Evolutionary conservation across 108 stramenopile species (phyloP).

Genomic region (Nitzschia sp.): DNA sequence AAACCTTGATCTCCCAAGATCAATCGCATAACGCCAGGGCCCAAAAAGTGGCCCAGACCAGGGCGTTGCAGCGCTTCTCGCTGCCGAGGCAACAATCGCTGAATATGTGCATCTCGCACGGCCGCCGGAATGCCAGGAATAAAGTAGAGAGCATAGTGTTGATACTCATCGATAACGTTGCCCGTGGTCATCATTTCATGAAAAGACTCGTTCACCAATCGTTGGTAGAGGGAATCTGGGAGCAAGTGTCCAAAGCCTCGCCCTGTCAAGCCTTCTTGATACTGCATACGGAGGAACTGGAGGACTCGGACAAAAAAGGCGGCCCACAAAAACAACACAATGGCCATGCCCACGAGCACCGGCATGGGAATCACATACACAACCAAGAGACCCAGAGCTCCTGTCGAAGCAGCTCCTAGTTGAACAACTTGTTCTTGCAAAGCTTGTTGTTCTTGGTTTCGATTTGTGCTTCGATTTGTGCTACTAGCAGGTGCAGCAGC

Average conservation of each 20-base stretch:
- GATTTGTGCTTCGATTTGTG: too few relatives aligned
- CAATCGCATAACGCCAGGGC: constrained; percentile 38
- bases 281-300: constrained; percentile 17
- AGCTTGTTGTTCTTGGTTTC: too few relatives aligned
- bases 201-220: constrained; percentile 50
- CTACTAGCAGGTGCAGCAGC: too few relatives aligned
- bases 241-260: constrained; percentile 42
- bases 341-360: constrained; percentile 13
- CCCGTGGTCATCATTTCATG: constrained; percentile 69
- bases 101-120: constrained; percentile 54
- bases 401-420: constrained; percentile 23
- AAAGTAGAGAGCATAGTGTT: constrained; percentile 65
- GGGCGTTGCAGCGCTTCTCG: constrained; percentile 42
- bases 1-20: constrained; percentile 44
- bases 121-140: constrained; percentile 69
- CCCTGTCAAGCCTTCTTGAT: constrained; percentile 12
- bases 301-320: not conserved
- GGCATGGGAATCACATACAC: constrained; percentile 22
- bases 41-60: constrained; percentile 42
- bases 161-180: constrained; percentile 42
- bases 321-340: constrained; percentile 10
- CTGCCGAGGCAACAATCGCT: constrained; percentile 60
- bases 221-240: constrained; percentile 47
- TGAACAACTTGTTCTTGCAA: constrained; percentile 21
- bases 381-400: constrained; percentile 7